Percentiles rank a stretch among this genome's conserved stretches.
Evolutionary conservation across 768 basidiomycete species (phyloP).

Genomic region (Pleurotus tuber-regium): DNA sequence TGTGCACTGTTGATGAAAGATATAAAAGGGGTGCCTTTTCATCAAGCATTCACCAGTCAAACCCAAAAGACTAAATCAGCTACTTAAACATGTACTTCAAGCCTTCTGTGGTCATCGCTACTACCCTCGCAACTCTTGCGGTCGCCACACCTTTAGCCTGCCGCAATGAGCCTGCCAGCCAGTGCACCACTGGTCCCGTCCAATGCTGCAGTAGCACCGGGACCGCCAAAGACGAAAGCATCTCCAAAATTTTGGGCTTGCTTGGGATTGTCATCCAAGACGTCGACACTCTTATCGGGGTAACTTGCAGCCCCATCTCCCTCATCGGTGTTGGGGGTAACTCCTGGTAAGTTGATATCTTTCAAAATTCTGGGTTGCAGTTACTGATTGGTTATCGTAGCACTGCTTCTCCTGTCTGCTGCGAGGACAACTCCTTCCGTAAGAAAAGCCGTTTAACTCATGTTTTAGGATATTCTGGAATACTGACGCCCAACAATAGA

Average conservation of each 20-base stretch:
- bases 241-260: conserved; percentile 21
- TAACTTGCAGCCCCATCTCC: conserved; percentile 29
- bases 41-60: background rate
- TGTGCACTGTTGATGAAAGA: too few relatives aligned
- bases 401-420: conserved; percentile 28
- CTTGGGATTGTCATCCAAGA: conserved; percentile 21
- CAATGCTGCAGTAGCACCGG: conserved; percentile 26
- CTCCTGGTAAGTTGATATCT: conserved; percentile 21
- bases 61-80: background rate
- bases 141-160: conserved; percentile 20
- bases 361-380: background rate
- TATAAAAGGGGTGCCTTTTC: background rate
- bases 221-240: conserved; percentile 16
- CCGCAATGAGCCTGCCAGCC: conserved; percentile 8
- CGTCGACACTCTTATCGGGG: conserved; percentile 20
- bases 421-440: conserved; percentile 24
- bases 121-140: conserved; percentile 15
- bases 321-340: conserved; percentile 23
- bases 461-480: background rate
- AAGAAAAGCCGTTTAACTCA: too few relatives aligned
- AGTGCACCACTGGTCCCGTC: conserved; percentile 26
- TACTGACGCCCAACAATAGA: background rate
- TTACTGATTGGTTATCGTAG: conserved; percentile 7
- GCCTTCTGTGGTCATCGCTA: background rate
- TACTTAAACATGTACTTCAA: background rate